Evolutionary conservation across 805 yeast genomes (phyloP), one percentile per base, ranked within the genome.

Genomic region (Candida qinlingensis): DNA sequence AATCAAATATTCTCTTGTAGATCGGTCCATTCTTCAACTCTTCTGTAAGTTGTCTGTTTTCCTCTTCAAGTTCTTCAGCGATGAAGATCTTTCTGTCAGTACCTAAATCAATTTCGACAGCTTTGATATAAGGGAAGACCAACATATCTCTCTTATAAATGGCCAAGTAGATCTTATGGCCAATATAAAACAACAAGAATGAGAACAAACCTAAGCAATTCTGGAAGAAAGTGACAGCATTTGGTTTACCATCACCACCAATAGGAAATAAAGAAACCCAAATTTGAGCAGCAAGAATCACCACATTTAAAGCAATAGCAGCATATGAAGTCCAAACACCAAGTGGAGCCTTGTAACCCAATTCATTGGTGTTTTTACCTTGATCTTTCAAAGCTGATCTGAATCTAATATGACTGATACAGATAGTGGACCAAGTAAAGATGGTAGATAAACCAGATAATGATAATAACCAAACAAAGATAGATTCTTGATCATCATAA

Each of bases 181-280:
- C 73, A 33, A 78, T 19, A 63, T 77, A 81, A 59, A 71, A 75
- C 27, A 11, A 63, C 71, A 5, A 67, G 7, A 37, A 75, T 65
- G 37, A 76, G 72, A 27, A 64, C 66, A 66, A 67, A 39, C 84
- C 82, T 44, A 82, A 64, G 61, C 80, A 81, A 45, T 70, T 67
- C 64, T 72, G 68, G 72, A 81, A 81, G 65, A 82, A 82, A 45
- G 62, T 64, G 33, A 62, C 56, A 46, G 69, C 71, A 50, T 68
- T 64, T 3, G 69, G 72, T 47, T 61, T 64, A 39, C 59, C 61
- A 57, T 55, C 62, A 27, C 68, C 68, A 2, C 76, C 80, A 45
- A 83, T 64, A 43, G 88, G 86, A 60, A 72, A 80, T 45, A 81
- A 63, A 7, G 86, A 83, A 43, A 81, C 76, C 83, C 85, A 82